Conservation (phyloP, 2,329 filamentous ascomycete species). For the Cercospora canescens region DNA sequence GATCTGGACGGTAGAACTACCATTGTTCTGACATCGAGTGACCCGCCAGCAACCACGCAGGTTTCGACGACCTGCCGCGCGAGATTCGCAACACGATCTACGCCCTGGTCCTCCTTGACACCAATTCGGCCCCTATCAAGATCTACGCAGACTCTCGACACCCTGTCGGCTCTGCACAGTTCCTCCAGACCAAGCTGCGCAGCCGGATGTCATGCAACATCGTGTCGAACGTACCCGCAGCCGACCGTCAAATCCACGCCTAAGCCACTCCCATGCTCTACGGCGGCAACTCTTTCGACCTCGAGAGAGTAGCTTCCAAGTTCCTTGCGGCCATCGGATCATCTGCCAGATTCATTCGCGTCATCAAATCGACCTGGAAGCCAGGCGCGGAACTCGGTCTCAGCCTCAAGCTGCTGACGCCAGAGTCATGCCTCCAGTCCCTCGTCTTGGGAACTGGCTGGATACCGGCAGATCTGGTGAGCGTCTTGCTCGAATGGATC, state of each 20-base stretch:
- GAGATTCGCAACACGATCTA: not conserved
- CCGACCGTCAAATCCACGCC: constrained; percentile 16
- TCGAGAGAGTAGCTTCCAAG: not conserved
- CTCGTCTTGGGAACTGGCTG: not conserved
- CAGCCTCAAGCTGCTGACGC: not conserved
- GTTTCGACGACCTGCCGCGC: not conserved
- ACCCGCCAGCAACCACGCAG: not conserved
- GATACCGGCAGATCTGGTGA: not conserved
- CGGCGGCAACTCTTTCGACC: not conserved
- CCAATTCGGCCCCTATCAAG: not conserved
- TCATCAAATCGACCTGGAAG: not conserved
- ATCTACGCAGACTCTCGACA: not conserved
- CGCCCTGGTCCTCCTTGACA: not conserved
- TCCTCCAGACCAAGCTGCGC: not conserved
- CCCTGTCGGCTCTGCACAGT: not conserved
- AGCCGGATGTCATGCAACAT: not conserved
- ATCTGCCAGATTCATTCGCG: not conserved
- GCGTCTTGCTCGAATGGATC: not conserved
- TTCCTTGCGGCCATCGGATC: not conserved
- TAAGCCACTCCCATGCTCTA: constrained; percentile 29
- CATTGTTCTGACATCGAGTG: not conserved
- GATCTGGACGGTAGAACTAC: too few species aligned
- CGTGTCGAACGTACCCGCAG: constrained; percentile 16
- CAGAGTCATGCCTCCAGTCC: not conserved
- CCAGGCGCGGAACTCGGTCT: not conserved